Percentiles rank a stretch among this genome's conserved stretches.
Conservation (phyloP, 495 filamentous ascomycete genomes). For the Ramalina intermedia region DNA sequence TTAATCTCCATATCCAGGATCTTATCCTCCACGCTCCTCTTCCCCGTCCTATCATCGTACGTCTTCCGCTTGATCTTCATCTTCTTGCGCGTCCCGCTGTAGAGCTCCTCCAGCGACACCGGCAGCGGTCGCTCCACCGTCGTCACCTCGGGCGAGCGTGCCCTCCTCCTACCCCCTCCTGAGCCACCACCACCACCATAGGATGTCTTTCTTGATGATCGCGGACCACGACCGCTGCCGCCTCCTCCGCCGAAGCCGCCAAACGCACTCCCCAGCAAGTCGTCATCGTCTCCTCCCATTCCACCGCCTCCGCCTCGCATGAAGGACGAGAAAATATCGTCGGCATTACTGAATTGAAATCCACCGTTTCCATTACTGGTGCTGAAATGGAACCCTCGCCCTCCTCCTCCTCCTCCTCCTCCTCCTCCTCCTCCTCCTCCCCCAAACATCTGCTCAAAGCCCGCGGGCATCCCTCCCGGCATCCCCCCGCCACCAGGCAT, state of each 20-base stretch:
- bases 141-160: conserved; percentile 69
- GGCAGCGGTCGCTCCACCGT: conserved; percentile 74
- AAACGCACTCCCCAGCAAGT: conserved; percentile 22
- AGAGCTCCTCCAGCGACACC: conserved; percentile 77
- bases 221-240: conserved; percentile 24
- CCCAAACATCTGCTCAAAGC: conserved; percentile 4
- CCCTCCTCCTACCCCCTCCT: conserved; percentile 23
- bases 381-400: conserved; percentile 61
- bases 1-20: conserved; percentile 90
- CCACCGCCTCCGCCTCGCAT: conserved; percentile 40
- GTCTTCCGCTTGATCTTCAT: conserved; percentile 95
- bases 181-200: conserved; percentile 19
- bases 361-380: conserved; percentile 40
- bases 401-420: conserved; percentile 35
- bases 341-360: conserved; percentile 70
- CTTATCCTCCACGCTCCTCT: conserved; percentile 71
- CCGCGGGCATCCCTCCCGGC: conserved; percentile 36
- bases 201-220: conserved; percentile 8
- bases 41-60: conserved; percentile 65
- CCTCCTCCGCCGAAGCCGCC: conserved; percentile 18
- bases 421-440: conserved; percentile 36
- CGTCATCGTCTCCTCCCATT: conserved; percentile 39
- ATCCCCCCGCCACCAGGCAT: conserved; percentile 36
- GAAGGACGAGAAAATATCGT: conserved; percentile 75
- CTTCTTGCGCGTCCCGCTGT: conserved; percentile 74